These are phyloP conservation scores for Rasamsonia emersonii DNA, from an alignment of 2,329 filamentous ascomycete genomes.

Conservation along the genomic window DNA sequence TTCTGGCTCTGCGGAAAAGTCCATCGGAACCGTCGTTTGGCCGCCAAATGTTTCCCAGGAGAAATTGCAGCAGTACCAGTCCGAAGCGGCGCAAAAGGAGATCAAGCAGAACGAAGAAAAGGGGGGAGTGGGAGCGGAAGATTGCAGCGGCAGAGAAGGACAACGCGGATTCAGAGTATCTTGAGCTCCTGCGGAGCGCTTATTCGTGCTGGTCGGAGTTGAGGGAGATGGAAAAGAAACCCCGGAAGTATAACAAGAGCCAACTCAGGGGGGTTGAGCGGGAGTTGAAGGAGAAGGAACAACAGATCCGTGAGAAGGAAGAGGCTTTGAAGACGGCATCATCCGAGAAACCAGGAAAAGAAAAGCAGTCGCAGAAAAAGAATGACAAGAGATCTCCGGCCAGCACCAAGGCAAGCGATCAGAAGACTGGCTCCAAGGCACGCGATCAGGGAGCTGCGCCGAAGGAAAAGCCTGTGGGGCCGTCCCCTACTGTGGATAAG, in stretches of 20 bases:
- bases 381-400: background rate
- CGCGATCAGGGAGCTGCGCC: no score
- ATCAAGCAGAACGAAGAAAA: conserved; percentile 8
- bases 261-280: background rate
- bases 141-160: conserved; percentile 7
- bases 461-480: no score
- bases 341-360: background rate
- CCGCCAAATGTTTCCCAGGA: conserved; percentile 10
- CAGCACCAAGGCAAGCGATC: no score
- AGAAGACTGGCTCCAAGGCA: no score
- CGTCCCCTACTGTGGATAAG: no score
- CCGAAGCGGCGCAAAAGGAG: conserved; percentile 10
- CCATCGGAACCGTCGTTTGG: conserved; percentile 8
- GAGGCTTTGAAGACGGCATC: conserved; percentile 2
- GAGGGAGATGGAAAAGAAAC: background rate
- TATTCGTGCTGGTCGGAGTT: conserved; percentile 1
- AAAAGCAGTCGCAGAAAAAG: background rate
- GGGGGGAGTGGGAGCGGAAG: conserved; percentile 7
- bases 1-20: no score
- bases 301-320: conserved; percentile 10
- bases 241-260: background rate
- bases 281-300: conserved; percentile 4
- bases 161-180: conserved; percentile 4
- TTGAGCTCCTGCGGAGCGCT: conserved; percentile 2
- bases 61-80: conserved; percentile 5